phyloP scores from a whole-genome alignment of 2,329 filamentous ascomycete genomes.

The Daldinia eschscholtzii region DNA sequence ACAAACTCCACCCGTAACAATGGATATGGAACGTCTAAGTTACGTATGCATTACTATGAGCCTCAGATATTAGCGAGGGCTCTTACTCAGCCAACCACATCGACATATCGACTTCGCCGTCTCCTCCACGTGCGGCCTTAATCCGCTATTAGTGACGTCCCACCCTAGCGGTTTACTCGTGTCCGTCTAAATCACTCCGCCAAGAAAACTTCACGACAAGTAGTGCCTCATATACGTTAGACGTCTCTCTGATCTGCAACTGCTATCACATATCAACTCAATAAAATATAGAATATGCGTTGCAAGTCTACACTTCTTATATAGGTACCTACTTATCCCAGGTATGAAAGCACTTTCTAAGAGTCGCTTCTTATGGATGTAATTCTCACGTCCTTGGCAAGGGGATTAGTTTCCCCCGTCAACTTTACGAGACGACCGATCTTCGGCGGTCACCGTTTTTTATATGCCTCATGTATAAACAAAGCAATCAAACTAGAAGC shows the following conservation, averaged over 20 bases:
- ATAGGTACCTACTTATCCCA: not conserved
- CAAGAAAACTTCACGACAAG: constrained; percentile 32
- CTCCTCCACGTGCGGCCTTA: constrained; percentile 39
- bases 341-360: not conserved
- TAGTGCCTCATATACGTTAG: constrained; percentile 32
- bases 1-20: not conserved
- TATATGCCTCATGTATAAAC: constrained; percentile 4
- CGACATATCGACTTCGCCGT: constrained; percentile 9
- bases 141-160: constrained; percentile 21
- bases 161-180: constrained; percentile 1
- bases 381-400: not conserved
- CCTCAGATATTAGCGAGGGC: constrained; percentile 23
- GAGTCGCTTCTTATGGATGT: not conserved
- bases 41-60: constrained; percentile 37
- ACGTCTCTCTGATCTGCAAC: not conserved
- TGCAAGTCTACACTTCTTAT: not conserved
- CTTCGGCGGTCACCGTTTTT: not conserved
- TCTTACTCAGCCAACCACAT: constrained; percentile 42
- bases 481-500: not conserved
- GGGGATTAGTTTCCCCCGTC: constrained; percentile 5
- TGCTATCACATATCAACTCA: not conserved
- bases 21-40: constrained; percentile 20
- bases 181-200: constrained; percentile 32
- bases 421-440: not conserved
- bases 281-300: not conserved